Evolutionary conservation across 2,329 filamentous ascomycete species (phyloP).

Genomic region (Aspergillus transmontanensis): DNA sequence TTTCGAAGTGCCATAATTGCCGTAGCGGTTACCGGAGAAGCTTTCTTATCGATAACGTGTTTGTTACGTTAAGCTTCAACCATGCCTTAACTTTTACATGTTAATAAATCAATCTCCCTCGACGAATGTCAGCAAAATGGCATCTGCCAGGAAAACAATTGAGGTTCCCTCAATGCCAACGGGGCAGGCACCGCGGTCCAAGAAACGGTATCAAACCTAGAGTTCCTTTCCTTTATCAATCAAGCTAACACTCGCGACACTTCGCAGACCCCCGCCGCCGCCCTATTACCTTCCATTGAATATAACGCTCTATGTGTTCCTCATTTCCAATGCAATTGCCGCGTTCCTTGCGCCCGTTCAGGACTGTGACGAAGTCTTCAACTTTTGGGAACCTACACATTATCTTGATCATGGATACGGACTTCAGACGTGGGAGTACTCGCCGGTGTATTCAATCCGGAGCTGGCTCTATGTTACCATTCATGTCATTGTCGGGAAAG

Average conservation of each 20-base stretch:
- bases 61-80: not conserved
- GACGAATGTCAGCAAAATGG: slow-evolving; percentile 15
- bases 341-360: slow-evolving; percentile 88
- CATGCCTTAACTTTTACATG: not conserved
- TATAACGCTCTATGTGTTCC: slow-evolving; percentile 77
- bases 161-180: slow-evolving; percentile 11
- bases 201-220: slow-evolving; percentile 27
- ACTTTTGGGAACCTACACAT: slow-evolving; percentile 97
- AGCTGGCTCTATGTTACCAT: slow-evolving; percentile 89
- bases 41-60: slow-evolving; percentile 30
- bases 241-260: not conserved
- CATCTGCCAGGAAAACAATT: slow-evolving; percentile 19
- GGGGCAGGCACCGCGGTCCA: slow-evolving; percentile 23
- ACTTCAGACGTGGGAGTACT: slow-evolving; percentile 98
- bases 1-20: slow-evolving; percentile 34
- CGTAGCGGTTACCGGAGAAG: slow-evolving; percentile 28
- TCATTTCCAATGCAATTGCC: slow-evolving; percentile 72
- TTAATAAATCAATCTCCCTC: not conserved
- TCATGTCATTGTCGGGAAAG: slow-evolving; percentile 72
- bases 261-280: slow-evolving; percentile 32
- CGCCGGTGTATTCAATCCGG: slow-evolving; percentile 88
- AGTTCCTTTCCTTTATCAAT: not conserved
- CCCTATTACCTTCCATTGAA: slow-evolving; percentile 70
- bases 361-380: slow-evolving; percentile 98
- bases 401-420: slow-evolving; percentile 92